phyloP scores from a whole-genome alignment of 2,329 filamentous ascomycete species.

The Drechslera avenae region DNA sequence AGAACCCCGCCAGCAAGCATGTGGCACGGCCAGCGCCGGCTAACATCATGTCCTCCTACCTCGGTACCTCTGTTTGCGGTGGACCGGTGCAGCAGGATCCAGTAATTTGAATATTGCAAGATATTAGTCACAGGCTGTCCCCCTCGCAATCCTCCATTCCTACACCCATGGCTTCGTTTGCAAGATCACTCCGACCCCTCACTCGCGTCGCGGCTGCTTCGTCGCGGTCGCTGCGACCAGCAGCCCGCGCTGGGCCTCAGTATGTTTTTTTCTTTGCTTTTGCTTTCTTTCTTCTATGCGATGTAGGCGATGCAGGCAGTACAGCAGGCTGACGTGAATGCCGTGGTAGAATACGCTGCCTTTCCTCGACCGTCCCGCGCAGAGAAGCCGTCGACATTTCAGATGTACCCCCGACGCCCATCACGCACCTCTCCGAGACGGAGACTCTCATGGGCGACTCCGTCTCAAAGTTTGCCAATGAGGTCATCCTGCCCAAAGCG shows the following conservation, averaged over 20 bases:
- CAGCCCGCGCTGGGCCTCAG: conserved; percentile 40
- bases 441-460: conserved; percentile 88
- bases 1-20: conserved; percentile 3
- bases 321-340: not conserved
- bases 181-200: conserved; percentile 39
- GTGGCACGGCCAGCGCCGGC: conserved; percentile 14
- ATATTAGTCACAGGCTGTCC: too few species aligned
- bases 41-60: conserved; percentile 13
- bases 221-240: conserved; percentile 34
- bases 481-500: conserved; percentile 86
- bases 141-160: not conserved
- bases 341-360: conserved; percentile 45
- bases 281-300: too few species aligned
- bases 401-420: conserved; percentile 85
- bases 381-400: conserved; percentile 60
- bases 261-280: too few species aligned
- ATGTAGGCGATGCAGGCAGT: conserved; percentile 5
- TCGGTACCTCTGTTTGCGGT: conserved; percentile 10
- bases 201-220: conserved; percentile 37
- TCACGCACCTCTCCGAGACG: conserved; percentile 88
- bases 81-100: not conserved
- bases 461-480: conserved; percentile 87
- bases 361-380: conserved; percentile 49
- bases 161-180: conserved; percentile 38
- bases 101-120: not conserved